Conservation (phyloP, 257 asterid genomes). For the Fraxinus excelsior region DNA sequence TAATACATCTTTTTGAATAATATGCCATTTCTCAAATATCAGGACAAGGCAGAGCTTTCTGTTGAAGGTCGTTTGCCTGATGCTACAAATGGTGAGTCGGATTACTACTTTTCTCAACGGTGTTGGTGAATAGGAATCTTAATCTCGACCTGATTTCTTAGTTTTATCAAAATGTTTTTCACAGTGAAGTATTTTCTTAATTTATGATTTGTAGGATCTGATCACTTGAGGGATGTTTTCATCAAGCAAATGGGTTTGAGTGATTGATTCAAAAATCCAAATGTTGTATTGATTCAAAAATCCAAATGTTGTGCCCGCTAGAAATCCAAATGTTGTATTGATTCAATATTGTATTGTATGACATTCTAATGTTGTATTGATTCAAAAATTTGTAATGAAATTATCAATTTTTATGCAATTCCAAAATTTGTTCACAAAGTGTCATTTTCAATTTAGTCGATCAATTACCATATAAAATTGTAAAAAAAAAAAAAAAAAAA, state of each 20-base stretch:
- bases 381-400: no score
- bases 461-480: no score
- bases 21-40: constrained; percentile 20
- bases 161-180: not conserved
- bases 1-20: not conserved
- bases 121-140: not conserved
- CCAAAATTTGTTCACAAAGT: no score
- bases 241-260: constrained; percentile 73
- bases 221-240: constrained; percentile 90
- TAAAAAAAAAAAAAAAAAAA: no score
- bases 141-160: not conserved
- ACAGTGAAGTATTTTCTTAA: not conserved
- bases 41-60: constrained; percentile 82
- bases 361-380: no score
- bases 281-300: no score
- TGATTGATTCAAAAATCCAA: no score
- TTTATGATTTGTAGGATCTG: constrained; percentile 51
- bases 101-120: not conserved
- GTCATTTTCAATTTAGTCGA: no score
- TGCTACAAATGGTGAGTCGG: constrained; percentile 75
- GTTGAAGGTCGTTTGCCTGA: constrained; percentile 85
- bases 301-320: no score
- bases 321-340: no score
- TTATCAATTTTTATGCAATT: no score
- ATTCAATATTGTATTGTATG: no score